Evolutionary conservation across 2,329 filamentous ascomycete genomes (phyloP), one percentile per base, ranked within the genome.

Genomic region (Aureobasidium namibiae): DNA sequence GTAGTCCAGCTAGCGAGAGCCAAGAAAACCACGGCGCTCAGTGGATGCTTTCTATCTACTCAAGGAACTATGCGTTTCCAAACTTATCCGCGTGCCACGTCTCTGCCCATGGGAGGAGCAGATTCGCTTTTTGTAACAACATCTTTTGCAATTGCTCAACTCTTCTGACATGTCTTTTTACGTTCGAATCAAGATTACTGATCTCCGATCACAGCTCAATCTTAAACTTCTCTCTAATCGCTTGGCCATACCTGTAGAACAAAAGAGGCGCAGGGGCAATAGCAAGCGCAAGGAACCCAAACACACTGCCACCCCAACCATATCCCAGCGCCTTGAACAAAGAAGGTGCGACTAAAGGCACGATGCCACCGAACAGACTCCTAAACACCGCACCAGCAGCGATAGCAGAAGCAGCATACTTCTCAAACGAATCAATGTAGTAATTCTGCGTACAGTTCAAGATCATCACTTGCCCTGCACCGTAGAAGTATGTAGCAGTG

Each of bases 401-500:
- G 54, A 80, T 79, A 0, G 77, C 78, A 36, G 71, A 74, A 7
- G 78, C 78, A 6, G 78, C 78, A 61, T 78, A 79, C 65, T 73
- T 73, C 60, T 79, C 77, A 59, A 80, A 80, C 23, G 73, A 72
- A 64, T 80, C 78, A 48, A 81, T 80, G 65, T 80, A 80, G 66
- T 81, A 81, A 56, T 82, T 82, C 56, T 82, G 79, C 16, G 78
- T 78, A 13, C 72, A 73, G 59, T 81, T 81, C 57, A 81, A 68
- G 31, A 80, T 79, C 63, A 78, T 75, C 11, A 82, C 77, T 59
- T 81, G 78, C 2, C 79, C 78, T 18, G 80, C 72, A 13, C 78
- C 79, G 62, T 79, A 80, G 66, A 76, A 77, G 63, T 74, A 78
- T 0, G 75, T 78, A 2, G 72, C 67, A 0, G 71, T 65, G 34